phyloP scores from a whole-genome alignment of 306 rosid species.

The Acacia acuminata region DNA sequence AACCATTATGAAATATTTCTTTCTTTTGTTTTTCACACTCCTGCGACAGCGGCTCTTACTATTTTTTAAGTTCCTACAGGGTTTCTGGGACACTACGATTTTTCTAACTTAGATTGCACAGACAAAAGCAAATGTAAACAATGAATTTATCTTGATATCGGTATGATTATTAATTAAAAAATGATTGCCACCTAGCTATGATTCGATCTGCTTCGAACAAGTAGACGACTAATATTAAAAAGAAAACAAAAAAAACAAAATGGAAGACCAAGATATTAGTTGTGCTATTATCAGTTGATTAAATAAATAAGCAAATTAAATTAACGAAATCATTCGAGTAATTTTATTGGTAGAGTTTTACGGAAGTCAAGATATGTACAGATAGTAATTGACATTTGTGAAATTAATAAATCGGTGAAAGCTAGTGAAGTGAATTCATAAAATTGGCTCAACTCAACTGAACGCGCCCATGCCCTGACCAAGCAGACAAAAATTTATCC shows the following conservation, averaged over 20 bases:
- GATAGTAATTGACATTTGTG: background rate
- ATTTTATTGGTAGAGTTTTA: background rate
- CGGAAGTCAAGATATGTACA: background rate
- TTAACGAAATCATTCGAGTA: background rate
- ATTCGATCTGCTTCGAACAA: background rate
- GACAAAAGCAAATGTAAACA: background rate
- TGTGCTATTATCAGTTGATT: background rate
- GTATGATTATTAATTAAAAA: too few relatives aligned
- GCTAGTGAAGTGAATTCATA: background rate
- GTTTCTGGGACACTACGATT: background rate
- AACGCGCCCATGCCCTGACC: background rate
- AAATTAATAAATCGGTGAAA: background rate
- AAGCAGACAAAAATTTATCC: background rate
- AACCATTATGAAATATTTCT: background rate
- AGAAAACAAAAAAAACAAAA: background rate
- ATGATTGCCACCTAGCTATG: background rate
- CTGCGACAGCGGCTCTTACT: background rate
- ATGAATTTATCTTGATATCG: too few relatives aligned
- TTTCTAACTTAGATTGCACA: background rate
- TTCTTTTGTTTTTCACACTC: background rate
- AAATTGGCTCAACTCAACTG: background rate
- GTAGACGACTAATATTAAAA: background rate
- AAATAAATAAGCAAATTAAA: background rate
- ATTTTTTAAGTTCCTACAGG: background rate
- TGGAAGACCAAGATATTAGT: background rate